Evolutionary conservation across 1,284 basidiomycete genomes (phyloP), one percentile per base, ranked within the genome.

Genomic region (Xanthoconium separans): DNA sequence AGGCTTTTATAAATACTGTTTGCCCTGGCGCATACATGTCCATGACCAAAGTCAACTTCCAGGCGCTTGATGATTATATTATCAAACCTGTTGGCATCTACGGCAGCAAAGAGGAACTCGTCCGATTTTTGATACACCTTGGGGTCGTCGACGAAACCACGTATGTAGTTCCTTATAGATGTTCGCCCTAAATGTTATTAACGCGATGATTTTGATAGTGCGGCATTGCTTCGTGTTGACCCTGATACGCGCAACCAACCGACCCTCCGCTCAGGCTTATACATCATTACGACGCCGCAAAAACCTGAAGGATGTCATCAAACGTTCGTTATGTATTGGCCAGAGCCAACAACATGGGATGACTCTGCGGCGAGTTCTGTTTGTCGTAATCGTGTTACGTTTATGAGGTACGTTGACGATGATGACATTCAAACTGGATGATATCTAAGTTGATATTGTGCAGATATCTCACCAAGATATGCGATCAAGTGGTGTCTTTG

Each of bases 331-430:
- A 58, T 86, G 7, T 84, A 81, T 54, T 85, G 84, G 83, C 84
- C 83, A 0, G 80, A 85, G 58, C 74, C 81, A 34, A 73, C 71
- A 0, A 85, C 83, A 0, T 85, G 84, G 84, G 68, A 79, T 30
- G 80, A 84, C 63, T 68, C 73, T 31, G 75, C 78, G 0, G 49
- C 68, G 2, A 70, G 75, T 0, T 71, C 80, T 5, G 73, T 81
- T 37, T 61, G 71, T 22, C 72, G 78, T 2, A 85, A 84, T 64
- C 72, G 83, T 12, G 68, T 80, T 6, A 84, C 81, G 0, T 85
- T 86, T 59, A 83, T 86, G 79, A 66, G 83, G 84, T 82, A 58
- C 18, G 67, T 51, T 9, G 16, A 5, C 11, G 8, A 16, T 47
- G 1, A 2, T 48, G 30, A 40, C 43, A 4, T 41, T 30, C 1